A percentile compares a stretch with the other conserved stretches of the same genome.
phyloP scores from a whole-genome alignment of 345 rosid genomes.

The Balakata baccata region DNA sequence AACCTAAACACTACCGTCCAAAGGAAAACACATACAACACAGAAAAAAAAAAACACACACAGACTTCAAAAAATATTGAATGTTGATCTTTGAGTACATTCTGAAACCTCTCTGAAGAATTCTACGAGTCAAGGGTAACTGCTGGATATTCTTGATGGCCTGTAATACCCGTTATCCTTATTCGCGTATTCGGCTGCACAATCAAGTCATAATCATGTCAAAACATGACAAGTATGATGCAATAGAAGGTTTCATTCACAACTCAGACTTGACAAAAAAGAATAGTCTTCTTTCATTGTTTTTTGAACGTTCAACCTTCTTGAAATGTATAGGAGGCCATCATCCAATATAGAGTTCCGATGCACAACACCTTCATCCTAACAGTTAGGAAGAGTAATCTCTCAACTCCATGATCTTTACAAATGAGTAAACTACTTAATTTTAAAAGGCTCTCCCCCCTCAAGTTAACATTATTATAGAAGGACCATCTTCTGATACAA shows the following conservation, averaged over 20 bases:
- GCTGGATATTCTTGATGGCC: slow-evolving; percentile 75
- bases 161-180: slow-evolving; percentile 74
- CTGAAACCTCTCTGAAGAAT: background rate
- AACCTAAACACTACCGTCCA: background rate
- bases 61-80: slow-evolving; percentile 7
- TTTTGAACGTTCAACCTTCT: background rate
- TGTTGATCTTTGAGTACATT: background rate
- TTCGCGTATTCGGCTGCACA: slow-evolving; percentile 82
- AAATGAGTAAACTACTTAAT: background rate
- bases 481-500: background rate
- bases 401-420: background rate
- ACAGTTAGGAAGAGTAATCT: background rate
- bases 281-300: background rate
- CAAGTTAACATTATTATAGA: background rate
- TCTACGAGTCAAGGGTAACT: slow-evolving; percentile 39
- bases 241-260: background rate
- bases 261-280: background rate
- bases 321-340: background rate
- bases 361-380: background rate
- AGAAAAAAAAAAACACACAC: background rate
- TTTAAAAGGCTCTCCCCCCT: background rate
- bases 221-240: background rate
- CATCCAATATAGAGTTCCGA: background rate
- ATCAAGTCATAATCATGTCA: slow-evolving; percentile 10
- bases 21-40: slow-evolving; percentile 25